These are phyloP conservation scores for Vicia villosa DNA, from an alignment of 306 rosid genomes.

Conservation along the genomic window DNA sequence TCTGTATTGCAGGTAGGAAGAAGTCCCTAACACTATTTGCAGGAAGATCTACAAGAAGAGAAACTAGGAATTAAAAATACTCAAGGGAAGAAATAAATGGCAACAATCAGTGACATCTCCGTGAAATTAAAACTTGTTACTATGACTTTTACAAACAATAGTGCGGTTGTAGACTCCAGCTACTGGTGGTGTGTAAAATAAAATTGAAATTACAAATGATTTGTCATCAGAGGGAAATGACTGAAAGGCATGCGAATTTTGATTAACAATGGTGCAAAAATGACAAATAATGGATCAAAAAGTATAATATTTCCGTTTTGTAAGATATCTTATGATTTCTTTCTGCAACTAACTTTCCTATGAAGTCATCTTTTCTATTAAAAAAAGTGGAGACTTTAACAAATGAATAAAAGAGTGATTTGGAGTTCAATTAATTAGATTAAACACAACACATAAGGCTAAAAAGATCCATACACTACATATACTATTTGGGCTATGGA, in stretches of 20 bases:
- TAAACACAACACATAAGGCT: neutral
- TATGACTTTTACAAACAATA: slow-evolving; percentile 13
- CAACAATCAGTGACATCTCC: slow-evolving; percentile 5
- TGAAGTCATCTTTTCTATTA: neutral
- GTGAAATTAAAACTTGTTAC: slow-evolving; percentile 12
- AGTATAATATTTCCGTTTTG: neutral
- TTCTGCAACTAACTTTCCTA: neutral
- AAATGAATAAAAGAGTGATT: slow-evolving; percentile 20
- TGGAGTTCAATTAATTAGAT: slow-evolving; percentile 10
- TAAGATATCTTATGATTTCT: neutral
- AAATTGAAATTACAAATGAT: slow-evolving; percentile 23
- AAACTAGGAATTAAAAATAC: slow-evolving; percentile 29
- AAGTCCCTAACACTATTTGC: slow-evolving; percentile 69
- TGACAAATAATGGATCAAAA: neutral
- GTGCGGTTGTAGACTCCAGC: slow-evolving; percentile 14
- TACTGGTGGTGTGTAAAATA: neutral
- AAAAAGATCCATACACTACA: neutral
- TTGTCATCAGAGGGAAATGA: neutral
- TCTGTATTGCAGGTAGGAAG: slow-evolving; percentile 86
- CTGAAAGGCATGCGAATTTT: neutral
- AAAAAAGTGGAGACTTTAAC: neutral
- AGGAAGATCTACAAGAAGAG: slow-evolving; percentile 66
- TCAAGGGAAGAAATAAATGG: neutral
- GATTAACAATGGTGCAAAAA: slow-evolving; percentile 1
- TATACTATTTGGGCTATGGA: neutral